These are phyloP conservation scores for Coprinopsis cinerea DNA, from an alignment of 768 basidiomycete species.

Conservation along the genomic window DNA sequence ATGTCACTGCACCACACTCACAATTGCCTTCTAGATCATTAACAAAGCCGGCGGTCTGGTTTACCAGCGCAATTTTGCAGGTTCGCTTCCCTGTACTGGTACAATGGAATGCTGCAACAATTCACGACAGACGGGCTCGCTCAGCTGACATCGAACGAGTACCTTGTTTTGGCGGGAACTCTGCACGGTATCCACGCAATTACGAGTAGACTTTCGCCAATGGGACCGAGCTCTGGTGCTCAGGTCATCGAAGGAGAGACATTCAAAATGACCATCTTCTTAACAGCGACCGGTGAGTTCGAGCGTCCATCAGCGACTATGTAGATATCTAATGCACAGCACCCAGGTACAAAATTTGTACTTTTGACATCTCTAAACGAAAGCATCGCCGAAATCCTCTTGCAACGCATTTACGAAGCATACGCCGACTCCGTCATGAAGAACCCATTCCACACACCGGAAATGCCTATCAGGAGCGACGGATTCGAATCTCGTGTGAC, in stretches of 20 bases:
- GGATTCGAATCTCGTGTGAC: conserved; percentile 75
- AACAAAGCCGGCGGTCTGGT: conserved; percentile 98
- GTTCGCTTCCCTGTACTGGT: conserved; percentile 33
- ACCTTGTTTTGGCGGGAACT: conserved; percentile 93
- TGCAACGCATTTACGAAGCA: conserved; percentile 87
- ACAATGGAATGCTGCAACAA: conserved; percentile 12
- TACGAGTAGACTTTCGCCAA: conserved; percentile 84
- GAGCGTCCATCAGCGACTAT: neutral
- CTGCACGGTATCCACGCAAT: conserved; percentile 99
- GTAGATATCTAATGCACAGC: neutral
- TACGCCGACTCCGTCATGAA: conserved; percentile 98
- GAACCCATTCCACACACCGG: conserved; percentile 98
- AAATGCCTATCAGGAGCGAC: conserved; percentile 95
- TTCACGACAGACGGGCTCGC: conserved; percentile 81
- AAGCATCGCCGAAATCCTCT: conserved; percentile 55
- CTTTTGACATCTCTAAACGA: conserved; percentile 80
- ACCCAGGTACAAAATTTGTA: conserved; percentile 90
- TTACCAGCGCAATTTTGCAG: conserved; percentile 88
- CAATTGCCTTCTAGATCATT: conserved; percentile 58
- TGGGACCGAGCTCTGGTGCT: conserved; percentile 75
- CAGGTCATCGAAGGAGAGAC: conserved; percentile 95
- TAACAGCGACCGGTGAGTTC: conserved; percentile 80
- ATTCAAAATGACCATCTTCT: conserved; percentile 88
- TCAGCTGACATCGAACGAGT: conserved; percentile 86
- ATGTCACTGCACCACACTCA: neutral